Conservation (phyloP, 352 stramenopile species). For the Pythium guiyangense region DNA sequence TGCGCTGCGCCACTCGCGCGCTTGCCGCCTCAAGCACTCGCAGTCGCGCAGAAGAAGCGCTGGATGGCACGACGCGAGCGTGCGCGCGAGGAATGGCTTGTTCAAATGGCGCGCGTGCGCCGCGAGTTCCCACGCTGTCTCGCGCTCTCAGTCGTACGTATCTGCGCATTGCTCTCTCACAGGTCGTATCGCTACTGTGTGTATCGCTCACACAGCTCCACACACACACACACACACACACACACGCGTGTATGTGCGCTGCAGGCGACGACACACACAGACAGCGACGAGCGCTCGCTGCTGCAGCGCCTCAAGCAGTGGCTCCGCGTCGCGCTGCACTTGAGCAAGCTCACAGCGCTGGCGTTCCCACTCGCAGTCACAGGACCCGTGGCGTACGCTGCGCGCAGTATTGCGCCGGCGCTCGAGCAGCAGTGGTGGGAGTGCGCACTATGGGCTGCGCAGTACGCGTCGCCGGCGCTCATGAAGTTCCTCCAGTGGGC, state of each 20-base stretch:
- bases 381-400: conserved; percentile 37
- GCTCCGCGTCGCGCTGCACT: conserved; percentile 43
- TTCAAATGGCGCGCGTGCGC: background rate
- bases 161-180: background rate
- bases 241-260: too few relatives aligned
- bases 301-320: conserved; percentile 33
- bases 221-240: too few relatives aligned
- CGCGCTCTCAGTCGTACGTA: conserved; percentile 13
- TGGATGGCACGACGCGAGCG: conserved; percentile 5
- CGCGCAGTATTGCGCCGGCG: conserved; percentile 17
- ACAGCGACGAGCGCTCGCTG: conserved; percentile 15
- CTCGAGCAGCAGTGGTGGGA: conserved; percentile 63
- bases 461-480: conserved; percentile 83
- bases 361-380: conserved; percentile 37
- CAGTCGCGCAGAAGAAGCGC: conserved; percentile 11
- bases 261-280: conserved; percentile 5
- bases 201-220: background rate
- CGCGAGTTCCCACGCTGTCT: conserved; percentile 14
- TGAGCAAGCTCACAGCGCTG: conserved; percentile 56
- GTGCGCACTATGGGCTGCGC: conserved; percentile 50
- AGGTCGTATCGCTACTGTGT: background rate
- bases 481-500: conserved; percentile 97
- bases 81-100: conserved; percentile 6
- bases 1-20: background rate
- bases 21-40: conserved; percentile 12